Base-by-base conservation (phyloP, 2,329 filamentous ascomycete genomes). In the Aspergillus niger region DNA sequence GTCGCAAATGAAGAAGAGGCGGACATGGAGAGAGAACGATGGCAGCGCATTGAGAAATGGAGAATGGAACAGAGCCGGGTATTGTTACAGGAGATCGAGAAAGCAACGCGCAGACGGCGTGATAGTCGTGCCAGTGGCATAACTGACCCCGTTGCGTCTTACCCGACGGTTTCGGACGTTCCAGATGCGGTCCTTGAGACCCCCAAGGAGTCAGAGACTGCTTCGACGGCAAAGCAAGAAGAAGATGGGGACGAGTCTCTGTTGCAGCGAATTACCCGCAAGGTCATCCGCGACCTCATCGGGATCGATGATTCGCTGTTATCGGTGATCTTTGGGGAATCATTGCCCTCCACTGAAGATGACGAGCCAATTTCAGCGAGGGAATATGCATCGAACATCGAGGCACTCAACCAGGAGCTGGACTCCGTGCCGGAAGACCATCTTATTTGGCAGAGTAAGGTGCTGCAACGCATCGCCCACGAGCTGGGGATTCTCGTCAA, bases 1-100 rank as follows among this genome's bases (percentile, higher is more conserved):
- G 74, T 87, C 43, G 81, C 83, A 61, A 80, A 86, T 66, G 83
- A 86, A 59, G 81, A 82, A 39, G 83, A 85, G 44, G 78, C 81
- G 38, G 77, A 82, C 28, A 84, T 88, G 43, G 89, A 92, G 65
- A 81, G 85, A 43, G 92, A 97, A 67, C 89, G 90, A 72, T 90
- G 89, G 72, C 86, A 89, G 68, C 86, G 94, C 62, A 96, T 99
- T 72, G 94, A 98, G 76, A 85, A 86, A 55, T 99, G 95, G 95
- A 86, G 93, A 58, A 78, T 96, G 71, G 94, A 98, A 71, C 93
- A 99, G 74, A 97, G 92, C 74, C 86, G 86, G 60, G 87, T 91
- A 10, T 80, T 99, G 28, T 76, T 97, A 36, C 91, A 96, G 58
- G 92, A 97, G 76, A 93, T 98, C 51, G 91, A 96, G 75, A 89